phyloP scores from a whole-genome alignment of 2,329 filamentous ascomycete genomes.

The Hortaea werneckii region DNA sequence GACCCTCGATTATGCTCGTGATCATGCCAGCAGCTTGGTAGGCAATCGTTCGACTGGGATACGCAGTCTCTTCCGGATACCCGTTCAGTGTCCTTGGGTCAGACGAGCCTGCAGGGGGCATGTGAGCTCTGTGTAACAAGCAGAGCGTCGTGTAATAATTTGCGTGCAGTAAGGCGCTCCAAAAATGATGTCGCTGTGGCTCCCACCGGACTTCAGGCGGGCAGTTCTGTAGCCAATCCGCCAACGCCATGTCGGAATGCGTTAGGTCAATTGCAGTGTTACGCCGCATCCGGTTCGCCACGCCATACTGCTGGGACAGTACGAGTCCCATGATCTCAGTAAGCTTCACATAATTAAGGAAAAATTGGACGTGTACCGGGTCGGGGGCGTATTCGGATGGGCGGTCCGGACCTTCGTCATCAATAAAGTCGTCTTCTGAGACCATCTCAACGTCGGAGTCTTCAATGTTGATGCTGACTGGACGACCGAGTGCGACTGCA shows the following conservation, averaged over 20 bases:
- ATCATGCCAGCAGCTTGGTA: slow-evolving; percentile 97
- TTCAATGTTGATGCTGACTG: slow-evolving; percentile 90
- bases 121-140: slow-evolving; percentile 85
- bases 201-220: slow-evolving; percentile 93
- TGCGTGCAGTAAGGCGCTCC: slow-evolving; percentile 85
- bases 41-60: slow-evolving; percentile 89
- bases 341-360: slow-evolving; percentile 93
- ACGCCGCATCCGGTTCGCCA: slow-evolving; percentile 78
- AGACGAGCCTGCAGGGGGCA: slow-evolving; percentile 68
- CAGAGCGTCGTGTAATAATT: slow-evolving; percentile 99
- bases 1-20: slow-evolving; percentile 86
- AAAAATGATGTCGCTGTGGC: slow-evolving; percentile 81
- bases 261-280: slow-evolving; percentile 91
- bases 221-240: slow-evolving; percentile 96
- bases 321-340: slow-evolving; percentile 98
- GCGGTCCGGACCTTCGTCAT: slow-evolving; percentile 66
- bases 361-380: slow-evolving; percentile 89
- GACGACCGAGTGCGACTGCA: slow-evolving; percentile 86
- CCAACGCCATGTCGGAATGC: slow-evolving; percentile 93
- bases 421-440: slow-evolving; percentile 88
- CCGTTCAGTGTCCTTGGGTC: slow-evolving; percentile 46
- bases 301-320: slow-evolving; percentile 91
- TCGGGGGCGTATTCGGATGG: slow-evolving; percentile 70
- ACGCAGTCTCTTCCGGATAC: slow-evolving; percentile 67
- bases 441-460: slow-evolving; percentile 98